Evolutionary conservation across 148 eudicot genomes (phyloP), one percentile per base, ranked within the genome.

Genomic region (Vaccinium corymbosum): DNA sequence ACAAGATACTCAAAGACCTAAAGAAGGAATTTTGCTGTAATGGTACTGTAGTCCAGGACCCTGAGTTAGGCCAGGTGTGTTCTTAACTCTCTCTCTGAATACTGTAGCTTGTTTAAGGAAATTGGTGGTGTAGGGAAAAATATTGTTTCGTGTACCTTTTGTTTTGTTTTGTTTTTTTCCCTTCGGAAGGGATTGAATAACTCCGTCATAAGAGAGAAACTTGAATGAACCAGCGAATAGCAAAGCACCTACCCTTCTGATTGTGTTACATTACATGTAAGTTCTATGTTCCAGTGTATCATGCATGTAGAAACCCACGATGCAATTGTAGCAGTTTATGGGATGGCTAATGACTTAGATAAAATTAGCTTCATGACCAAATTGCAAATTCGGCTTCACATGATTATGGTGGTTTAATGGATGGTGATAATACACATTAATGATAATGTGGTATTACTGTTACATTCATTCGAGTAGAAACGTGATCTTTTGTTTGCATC

Each of bases 41-140:
- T 81, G 83, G 83, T 81, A 81, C 83, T 49, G 82, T 80, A 59
- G 82, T 80, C 68, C 82, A 80, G 19, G 82, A 80, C 72, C 82
- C 72, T 59, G 82, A 81, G 75, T 64, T 81, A 81, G 83, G 83
- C 74, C 74, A 81, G 83, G 83, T 81, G 42, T 32, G 57, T 81
- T 64, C 75, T 25, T 61, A 46, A 14, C 56, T 38, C 55, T n/a
- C 4, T 62, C 66, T 62, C 66, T 64, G n/a, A 38, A 61, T 80
- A 19, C 7, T 19, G 19, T 72, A 16, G 76, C 20, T 38, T 17
- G 19, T 70, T 32, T 9, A 17, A 7, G 49, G 46, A 38, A 38
- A 72, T 17, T 35, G 38, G 73, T 29, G 76, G n/a, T 38, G 76
- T 14, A 38, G 76, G 6, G 35, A 35, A 32, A 29, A 72, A 61